Evolutionary conservation across 73 alveolate species (phyloP).

Genomic region (Paramecium sexaurelia): DNA sequence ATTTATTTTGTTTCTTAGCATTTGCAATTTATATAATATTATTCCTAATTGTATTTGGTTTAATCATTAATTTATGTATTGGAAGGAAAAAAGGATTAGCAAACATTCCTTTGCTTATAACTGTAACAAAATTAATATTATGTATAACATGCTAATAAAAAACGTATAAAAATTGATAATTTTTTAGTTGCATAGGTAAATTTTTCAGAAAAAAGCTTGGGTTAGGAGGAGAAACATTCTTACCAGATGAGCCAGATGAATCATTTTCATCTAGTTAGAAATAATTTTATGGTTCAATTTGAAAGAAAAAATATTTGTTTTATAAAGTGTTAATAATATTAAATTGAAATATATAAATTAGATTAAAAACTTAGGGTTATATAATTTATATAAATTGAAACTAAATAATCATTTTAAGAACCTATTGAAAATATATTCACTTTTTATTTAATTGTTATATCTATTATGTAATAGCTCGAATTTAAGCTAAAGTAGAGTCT

Average conservation of each 20-base stretch:
- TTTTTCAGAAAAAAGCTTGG: background rate
- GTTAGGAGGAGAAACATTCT: background rate
- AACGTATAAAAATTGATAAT: background rate
- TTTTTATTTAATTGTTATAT: background rate
- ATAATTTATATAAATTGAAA: background rate
- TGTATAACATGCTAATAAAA: constrained; percentile 9
- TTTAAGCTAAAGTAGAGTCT: background rate
- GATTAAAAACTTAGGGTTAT: background rate
- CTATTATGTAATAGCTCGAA: background rate
- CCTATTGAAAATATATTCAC: background rate
- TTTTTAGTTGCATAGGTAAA: constrained; percentile 4
- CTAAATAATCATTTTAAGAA: background rate
- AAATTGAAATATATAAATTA: too few species aligned
- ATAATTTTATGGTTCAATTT: constrained; percentile 41
- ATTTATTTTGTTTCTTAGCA: background rate
- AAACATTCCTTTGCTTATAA: background rate
- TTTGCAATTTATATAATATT: background rate
- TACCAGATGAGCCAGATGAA: constrained; percentile 13
- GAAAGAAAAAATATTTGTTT: background rate
- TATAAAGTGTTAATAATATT: background rate
- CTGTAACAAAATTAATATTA: background rate
- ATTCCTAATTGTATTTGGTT: background rate
- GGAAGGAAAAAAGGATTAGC: constrained; percentile 47
- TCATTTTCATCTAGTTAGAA: background rate
- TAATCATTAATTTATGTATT: background rate